Base-by-base conservation (phyloP, 768 basidiomycete genomes). In the Suillus luteus region DNA sequence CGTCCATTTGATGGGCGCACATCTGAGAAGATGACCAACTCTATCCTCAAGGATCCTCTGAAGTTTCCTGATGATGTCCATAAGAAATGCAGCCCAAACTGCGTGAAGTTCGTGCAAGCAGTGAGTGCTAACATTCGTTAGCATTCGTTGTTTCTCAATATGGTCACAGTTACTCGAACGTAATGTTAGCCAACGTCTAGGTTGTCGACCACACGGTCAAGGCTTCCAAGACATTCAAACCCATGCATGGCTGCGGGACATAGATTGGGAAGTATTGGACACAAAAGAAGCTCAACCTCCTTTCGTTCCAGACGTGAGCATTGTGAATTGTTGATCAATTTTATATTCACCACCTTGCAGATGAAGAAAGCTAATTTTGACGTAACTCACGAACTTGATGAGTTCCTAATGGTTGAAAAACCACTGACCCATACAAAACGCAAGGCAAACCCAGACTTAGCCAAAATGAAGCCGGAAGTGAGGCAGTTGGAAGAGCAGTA, bases 361-460 rank as follows among this genome's bases (percentile, higher is more conserved):
- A 87, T 91, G 76, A 95, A 96, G 74, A 90, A 90, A 77, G 93
- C 95, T n/a, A 99, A 99, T 76, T 99, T 99, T 76, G 96, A 99
- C 73, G 90, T 97, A 43, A 88, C 94, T 41, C 95, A 99, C 72
- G 97, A 99, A 79, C 85, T 99, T 11, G 96, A 99, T 73, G 97
- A 99, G 75, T 91, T 99, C 71, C 77, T 99, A 71, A 86, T 99
- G 84, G 96, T 96, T 60, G 96, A 99, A 78, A 98, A 98, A 74
- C 96, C 96, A n/a, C 79, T 99, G 62, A 97, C 94, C 62, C 95
- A 96, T 66, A 83, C 91, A 52, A 97, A 95, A 76, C 89, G 97
- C 41, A 99, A 96, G 72, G 88, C 86, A 38, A 92, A 94, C 67
- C 81, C 85, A 38, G 93, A 97, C 77, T 73, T 92, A 12, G 92